A percentile compares a stretch with the other conserved stretches of the same genome.
Evolutionary conservation across 2,329 filamentous ascomycete species (phyloP).

Genomic region (Xylariaceae sp.): DNA sequence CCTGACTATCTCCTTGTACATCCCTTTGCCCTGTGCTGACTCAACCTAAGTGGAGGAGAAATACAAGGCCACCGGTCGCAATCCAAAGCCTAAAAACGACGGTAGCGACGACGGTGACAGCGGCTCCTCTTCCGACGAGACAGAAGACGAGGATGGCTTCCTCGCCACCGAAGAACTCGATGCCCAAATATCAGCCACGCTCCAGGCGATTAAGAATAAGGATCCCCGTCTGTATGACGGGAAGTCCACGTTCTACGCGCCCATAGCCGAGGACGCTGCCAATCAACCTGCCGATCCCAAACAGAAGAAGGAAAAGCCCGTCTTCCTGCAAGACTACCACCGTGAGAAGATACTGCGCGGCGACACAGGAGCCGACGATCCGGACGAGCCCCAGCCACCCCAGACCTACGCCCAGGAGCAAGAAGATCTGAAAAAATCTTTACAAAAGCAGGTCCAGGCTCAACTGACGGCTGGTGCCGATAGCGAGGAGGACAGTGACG

Average conservation of each 20-base stretch:
- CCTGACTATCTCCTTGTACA: too few species aligned
- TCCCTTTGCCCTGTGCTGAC: constrained; percentile 11
- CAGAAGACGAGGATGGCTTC: constrained; percentile 87
- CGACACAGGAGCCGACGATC: constrained; percentile 58
- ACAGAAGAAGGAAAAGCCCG: constrained; percentile 73
- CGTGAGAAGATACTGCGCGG: constrained; percentile 82
- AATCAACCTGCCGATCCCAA: constrained; percentile 31
- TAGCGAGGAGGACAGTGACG: constrained; percentile 49
- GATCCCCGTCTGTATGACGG: constrained; percentile 89
- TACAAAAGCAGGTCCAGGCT: constrained; percentile 79
- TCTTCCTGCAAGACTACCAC: constrained; percentile 88
- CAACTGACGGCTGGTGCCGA: constrained; percentile 50
- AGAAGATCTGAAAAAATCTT: constrained; percentile 71
- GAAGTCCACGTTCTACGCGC: constrained; percentile 72
- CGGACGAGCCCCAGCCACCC: constrained; percentile 49
- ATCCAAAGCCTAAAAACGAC: constrained; percentile 43
- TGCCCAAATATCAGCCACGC: constrained; percentile 79
- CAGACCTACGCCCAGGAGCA: constrained; percentile 87
- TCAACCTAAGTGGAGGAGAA: constrained; percentile 78
- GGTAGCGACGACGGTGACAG: constrained; percentile 55
- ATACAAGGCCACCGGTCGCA: constrained; percentile 51
- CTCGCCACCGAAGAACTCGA: constrained; percentile 84
- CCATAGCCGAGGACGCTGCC: constrained; percentile 49
- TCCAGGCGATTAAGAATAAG: constrained; percentile 84
- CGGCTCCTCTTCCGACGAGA: constrained; percentile 71